Evolutionary conservation across 2,329 filamentous ascomycete genomes (phyloP), one percentile per base, ranked within the genome.

Genomic region (Coniochaeta prunicola): DNA sequence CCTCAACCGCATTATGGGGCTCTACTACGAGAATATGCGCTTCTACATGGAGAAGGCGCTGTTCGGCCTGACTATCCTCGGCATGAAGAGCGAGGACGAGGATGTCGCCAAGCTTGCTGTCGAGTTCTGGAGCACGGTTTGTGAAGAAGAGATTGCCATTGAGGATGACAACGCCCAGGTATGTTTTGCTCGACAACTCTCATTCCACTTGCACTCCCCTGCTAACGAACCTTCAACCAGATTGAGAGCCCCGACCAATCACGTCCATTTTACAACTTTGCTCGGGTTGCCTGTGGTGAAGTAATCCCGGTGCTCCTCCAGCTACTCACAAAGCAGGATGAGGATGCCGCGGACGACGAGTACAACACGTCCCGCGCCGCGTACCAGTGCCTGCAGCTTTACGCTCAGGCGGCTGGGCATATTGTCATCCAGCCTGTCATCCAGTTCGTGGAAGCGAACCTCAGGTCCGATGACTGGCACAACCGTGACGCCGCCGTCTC

Each of bases 21-120:
- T 97, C 63, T 99, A 99, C 82, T 99, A 99, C 74, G 94, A 99
- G 70, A 96, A 97, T 79, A 99, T 99, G 94, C 89, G 92, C 69
- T 99, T 97, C 77, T 99, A 99, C 80, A 99, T 99, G 94, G 94
- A 99, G 82, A 97, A 97, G 85, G 94, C 94, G 36, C 83, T 99
- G 48, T 99, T 99, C 68, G 94, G 94, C 60, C 83, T 99, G 42
- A 99, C 94, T 40, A 96, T 99, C 63, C 87, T 96, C 72, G 94
- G 94, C 66, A 99, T 99, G 94, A 97, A 96, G 84, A 96, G 87
- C 68, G 88, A 92, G 8, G 94, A 99, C 67, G 94, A 99, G 75
- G 94, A 99, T 72, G 94, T 99, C 58, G 90, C 94, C 62, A 99
- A 99, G 82, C 83, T 99, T 59, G 94, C 94, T 38, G 92, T 99